Evolutionary conservation across 202 grass and related monocot species (phyloP).

Genomic region (Zoysia matrella): DNA sequence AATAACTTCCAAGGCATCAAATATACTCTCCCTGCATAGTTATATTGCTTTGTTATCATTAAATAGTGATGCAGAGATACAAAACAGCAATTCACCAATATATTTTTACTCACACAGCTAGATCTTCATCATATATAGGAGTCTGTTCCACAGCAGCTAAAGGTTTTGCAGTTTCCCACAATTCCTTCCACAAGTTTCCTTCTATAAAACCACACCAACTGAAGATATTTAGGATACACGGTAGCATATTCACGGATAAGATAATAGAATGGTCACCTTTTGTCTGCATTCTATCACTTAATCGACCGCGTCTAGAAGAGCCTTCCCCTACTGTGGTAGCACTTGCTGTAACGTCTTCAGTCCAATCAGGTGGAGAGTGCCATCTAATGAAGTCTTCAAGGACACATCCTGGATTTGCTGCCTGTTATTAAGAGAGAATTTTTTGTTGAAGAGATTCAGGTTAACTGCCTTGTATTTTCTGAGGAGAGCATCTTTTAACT

Average conservation of each 20-base stretch:
- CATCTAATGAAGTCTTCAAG: conserved; percentile 97
- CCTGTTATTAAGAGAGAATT: conserved; percentile 50
- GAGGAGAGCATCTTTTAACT: conserved; percentile 47
- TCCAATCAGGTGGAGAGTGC: conserved; percentile 98
- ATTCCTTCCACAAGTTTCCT: conserved; percentile 98
- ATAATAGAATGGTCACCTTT: conserved; percentile 61
- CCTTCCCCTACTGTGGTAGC: conserved; percentile 62
- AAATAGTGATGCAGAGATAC: conserved; percentile 13
- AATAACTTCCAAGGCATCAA: conserved; percentile 78
- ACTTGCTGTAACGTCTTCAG: conserved; percentile 58
- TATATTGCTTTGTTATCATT: conserved; percentile 43
- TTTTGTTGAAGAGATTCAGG: conserved; percentile 35
- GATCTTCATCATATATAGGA: conserved; percentile 97
- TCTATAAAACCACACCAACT: conserved; percentile 46
- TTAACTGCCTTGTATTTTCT: conserved; percentile 9
- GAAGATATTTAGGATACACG: conserved; percentile 17
- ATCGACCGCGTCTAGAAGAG: conserved; percentile 75
- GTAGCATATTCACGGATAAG: background rate
- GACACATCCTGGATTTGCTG: conserved; percentile 95
- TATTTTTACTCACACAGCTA: conserved; percentile 84
- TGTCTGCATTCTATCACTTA: conserved; percentile 95
- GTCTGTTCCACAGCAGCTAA: conserved; percentile 86
- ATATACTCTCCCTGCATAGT: conserved; percentile 83
- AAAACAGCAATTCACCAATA: conserved; percentile 26
- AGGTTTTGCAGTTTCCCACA: conserved; percentile 90